Percentiles rank a stretch among this genome's conserved stretches.
Conservation (phyloP, 2,329 filamentous ascomycete genomes). For the Albophoma yamanashiensis region DNA sequence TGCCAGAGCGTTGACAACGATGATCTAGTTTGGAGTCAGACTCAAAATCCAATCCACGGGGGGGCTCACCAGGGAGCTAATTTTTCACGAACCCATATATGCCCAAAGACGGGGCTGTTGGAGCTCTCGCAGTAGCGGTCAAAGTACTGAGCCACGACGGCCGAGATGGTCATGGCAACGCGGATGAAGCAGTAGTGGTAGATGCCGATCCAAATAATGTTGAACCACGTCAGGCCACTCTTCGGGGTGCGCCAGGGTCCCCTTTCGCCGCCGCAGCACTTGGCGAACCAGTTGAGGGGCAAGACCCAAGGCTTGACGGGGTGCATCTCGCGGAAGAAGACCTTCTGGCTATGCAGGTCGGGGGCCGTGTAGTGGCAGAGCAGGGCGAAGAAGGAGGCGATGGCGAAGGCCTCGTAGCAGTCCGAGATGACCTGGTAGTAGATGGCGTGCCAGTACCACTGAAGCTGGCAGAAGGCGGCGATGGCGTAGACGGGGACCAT, state of each 20-base stretch:
- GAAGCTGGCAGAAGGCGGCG: slow-evolving; percentile 62
- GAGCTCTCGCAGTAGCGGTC: slow-evolving; percentile 70
- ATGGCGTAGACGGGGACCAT: slow-evolving; percentile 77
- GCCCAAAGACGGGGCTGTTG: slow-evolving; percentile 66
- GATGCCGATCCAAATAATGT: slow-evolving; percentile 70
- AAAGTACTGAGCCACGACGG: slow-evolving; percentile 60
- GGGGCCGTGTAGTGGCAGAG: slow-evolving; percentile 73
- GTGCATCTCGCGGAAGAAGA: slow-evolving; percentile 61
- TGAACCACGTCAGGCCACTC: slow-evolving; percentile 84
- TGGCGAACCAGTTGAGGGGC: slow-evolving; percentile 60
- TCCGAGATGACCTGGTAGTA: slow-evolving; percentile 76
- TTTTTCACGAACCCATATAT: slow-evolving; percentile 58
- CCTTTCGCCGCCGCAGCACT: slow-evolving; percentile 57
- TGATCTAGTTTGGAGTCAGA: slow-evolving; percentile 31
- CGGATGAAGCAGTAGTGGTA: slow-evolving; percentile 83
- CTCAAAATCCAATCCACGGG: too few species aligned
- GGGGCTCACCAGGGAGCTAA: not conserved
- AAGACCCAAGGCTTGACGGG: slow-evolving; percentile 63
- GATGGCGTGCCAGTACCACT: slow-evolving; percentile 65
- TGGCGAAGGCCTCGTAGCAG: slow-evolving; percentile 84
- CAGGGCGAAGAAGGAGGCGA: slow-evolving; percentile 76
- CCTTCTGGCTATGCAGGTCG: slow-evolving; percentile 69
- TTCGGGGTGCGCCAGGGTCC: slow-evolving; percentile 64
- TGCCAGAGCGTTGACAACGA: slow-evolving; percentile 58
- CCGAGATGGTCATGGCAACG: slow-evolving; percentile 67